Conservation (phyloP, 2,329 filamentous ascomycete species). For the Fusarium papillatum region DNA sequence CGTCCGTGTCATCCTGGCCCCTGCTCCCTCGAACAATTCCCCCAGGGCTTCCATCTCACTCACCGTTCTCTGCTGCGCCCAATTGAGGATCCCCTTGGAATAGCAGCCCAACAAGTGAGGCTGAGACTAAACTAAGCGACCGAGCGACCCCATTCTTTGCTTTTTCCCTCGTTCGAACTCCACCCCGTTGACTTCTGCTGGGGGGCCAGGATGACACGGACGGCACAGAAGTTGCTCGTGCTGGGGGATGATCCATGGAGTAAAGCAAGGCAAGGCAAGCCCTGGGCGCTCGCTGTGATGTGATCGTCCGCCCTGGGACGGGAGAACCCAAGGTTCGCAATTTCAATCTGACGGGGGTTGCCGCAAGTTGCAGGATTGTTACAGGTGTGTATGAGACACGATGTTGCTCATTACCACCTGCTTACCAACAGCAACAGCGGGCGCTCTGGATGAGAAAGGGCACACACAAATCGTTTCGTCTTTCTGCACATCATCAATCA, state of each 20-base stretch:
- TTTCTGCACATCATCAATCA: slow-evolving; percentile 7
- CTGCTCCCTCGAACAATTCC: slow-evolving; percentile 8
- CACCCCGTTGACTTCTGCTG: slow-evolving; percentile 7
- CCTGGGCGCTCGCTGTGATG: not conserved
- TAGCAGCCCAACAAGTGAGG: not conserved
- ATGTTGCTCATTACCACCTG: slow-evolving; percentile 2
- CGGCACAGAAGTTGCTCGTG: not conserved
- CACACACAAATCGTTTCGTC: not conserved
- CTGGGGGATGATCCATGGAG: not conserved
- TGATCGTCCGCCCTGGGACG: slow-evolving; percentile 7
- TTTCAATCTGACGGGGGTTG: slow-evolving; percentile 22
- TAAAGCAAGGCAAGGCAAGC: not conserved
- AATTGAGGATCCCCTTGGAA: not conserved
- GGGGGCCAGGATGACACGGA: slow-evolving; percentile 7
- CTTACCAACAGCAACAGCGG: not conserved
- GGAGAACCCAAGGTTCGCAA: slow-evolving; percentile 15
- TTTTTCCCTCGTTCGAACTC: not conserved
- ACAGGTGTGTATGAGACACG: slow-evolving; percentile 38
- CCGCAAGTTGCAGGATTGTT: slow-evolving; percentile 40
- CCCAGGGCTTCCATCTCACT: not conserved
- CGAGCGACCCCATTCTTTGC: not conserved
- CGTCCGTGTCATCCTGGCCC: too few species aligned
- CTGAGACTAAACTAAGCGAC: not conserved
- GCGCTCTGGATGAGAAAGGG: not conserved
- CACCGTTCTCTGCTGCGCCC: not conserved